A percentile compares a stretch with the other conserved stretches of the same genome.
Conservation (phyloP, 139 green algal genomes). For the Micractinium sp. region DNA sequence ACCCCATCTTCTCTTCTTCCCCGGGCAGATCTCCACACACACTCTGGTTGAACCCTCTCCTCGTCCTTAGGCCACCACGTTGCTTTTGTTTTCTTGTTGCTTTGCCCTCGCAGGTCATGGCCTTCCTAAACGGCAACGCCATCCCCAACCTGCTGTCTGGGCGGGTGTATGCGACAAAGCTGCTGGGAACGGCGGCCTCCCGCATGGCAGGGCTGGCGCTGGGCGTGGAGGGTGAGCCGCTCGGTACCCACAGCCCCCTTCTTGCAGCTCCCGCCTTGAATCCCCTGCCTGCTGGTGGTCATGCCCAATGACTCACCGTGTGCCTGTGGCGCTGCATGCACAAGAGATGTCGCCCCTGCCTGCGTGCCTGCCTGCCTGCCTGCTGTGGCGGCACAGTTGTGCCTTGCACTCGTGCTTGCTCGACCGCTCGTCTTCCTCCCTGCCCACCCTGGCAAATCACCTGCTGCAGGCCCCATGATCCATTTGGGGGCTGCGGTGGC, state of each 20-base stretch:
- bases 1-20: too few relatives aligned
- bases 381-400: constrained; percentile 49
- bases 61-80: not conserved
- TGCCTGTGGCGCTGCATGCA: not conserved
- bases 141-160: constrained; percentile 58
- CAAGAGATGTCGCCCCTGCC: not conserved
- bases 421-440: constrained; percentile 34
- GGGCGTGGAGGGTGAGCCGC: constrained; percentile 21
- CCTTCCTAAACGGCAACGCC: constrained; percentile 43
- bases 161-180: constrained; percentile 30
- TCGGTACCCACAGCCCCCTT: too few relatives aligned
- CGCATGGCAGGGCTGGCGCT: constrained; percentile 52
- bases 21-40: too few relatives aligned
- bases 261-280: too few relatives aligned
- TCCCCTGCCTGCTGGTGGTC: too few relatives aligned
- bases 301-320: too few relatives aligned
- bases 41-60: too few relatives aligned
- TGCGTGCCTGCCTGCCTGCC: constrained; percentile 10
- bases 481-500: constrained; percentile 89
- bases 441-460: constrained; percentile 51
- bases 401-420: constrained; percentile 50
- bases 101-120: not conserved
- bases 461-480: constrained; percentile 89
- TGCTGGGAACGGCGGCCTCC: constrained; percentile 43
- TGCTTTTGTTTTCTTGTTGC: too few relatives aligned